Evolutionary conservation across 495 filamentous ascomycete species (phyloP), one percentile per base, ranked within the genome.

Genomic region (Astrocystis sublimbata): DNA sequence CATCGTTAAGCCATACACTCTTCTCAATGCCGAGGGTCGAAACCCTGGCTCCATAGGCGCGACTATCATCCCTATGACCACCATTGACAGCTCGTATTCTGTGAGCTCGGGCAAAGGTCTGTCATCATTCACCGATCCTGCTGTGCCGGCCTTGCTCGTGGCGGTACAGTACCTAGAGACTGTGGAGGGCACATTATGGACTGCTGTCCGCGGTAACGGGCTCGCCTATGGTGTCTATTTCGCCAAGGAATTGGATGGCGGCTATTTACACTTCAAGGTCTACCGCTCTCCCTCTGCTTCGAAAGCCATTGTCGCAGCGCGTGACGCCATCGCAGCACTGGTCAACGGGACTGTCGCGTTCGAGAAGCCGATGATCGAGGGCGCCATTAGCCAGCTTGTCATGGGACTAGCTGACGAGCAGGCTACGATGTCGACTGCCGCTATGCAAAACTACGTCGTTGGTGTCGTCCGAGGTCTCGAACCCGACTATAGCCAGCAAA

Each of bases 141-240:
- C 82, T 24, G 78, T 98, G 12, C 93, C 94, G 2, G 88, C 96
- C 2, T 79, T 94, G 49, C 81, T 96, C 64, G 91, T 98, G 9
- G 93, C 92, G 1, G 83, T 89, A 31, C 84, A 92, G 10, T 98
- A 96, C 73, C 88, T 99, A 62, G 93, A 97, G 65, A 87, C 92
- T 0, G 89, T 94, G 17, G 96, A 98, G 76, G 94, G 94, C 2
- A 96, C 94, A 5, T 84, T 98, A 23, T 98, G 93, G 92, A 86
- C 86, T 61, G 91, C 91, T 2, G 88, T 97, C 52, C 92, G 94
- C 40, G 94, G 94, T 42, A 92, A 88, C 47, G 96, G 94, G 28
- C 82, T 98, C 28, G 94, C 93, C 1, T 99, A 99, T 71, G 91
- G 92, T 15, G 88, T 88, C 9, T 82, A 78, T 64, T 96, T 97